Evolutionary conservation across 1,284 basidiomycete species (phyloP).

Genomic region (Inonotus obliquus): DNA sequence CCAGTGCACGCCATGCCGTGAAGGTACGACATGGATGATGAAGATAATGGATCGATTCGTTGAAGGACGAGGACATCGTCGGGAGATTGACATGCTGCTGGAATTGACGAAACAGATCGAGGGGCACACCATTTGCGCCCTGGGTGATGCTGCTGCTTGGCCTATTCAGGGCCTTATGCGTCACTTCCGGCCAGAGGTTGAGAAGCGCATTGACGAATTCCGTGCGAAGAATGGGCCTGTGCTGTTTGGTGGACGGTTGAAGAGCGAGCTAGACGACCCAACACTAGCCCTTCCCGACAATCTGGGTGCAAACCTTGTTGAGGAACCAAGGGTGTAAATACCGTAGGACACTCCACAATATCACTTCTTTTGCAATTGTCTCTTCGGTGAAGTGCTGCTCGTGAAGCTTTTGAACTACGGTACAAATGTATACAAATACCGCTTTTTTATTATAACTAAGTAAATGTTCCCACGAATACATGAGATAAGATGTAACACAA

Average conservation of each 20-base stretch:
- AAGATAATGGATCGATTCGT: conserved; percentile 97
- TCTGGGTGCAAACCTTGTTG: conserved; percentile 52
- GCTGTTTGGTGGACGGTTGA: conserved; percentile 82
- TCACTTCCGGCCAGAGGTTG: conserved; percentile 94
- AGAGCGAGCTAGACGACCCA: conserved; percentile 62
- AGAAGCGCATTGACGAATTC: conserved; percentile 81
- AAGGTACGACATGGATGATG: conserved; percentile 97
- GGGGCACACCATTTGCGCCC: conserved; percentile 92
- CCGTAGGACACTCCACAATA: not conserved
- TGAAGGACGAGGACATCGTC: conserved; percentile 82
- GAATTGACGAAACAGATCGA: conserved; percentile 97
- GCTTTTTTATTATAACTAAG: no score
- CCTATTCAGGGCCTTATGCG: conserved; percentile 96
- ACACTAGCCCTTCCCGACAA: conserved; percentile 79
- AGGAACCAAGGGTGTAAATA: conserved; percentile 20
- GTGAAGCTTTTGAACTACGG: no score
- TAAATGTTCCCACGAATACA: not conserved
- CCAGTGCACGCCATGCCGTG: conserved; percentile 95
- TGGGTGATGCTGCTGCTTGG: conserved; percentile 98
- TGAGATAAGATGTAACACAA: not conserved
- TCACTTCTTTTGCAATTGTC: not conserved
- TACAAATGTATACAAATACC: no score
- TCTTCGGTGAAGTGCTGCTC: not conserved
- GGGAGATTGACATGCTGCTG: conserved; percentile 97
- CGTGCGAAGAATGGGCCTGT: conserved; percentile 79